Evolutionary conservation across 2,329 filamentous ascomycete species (phyloP).

Genomic region (Phyllosticta paracitricarpa): DNA sequence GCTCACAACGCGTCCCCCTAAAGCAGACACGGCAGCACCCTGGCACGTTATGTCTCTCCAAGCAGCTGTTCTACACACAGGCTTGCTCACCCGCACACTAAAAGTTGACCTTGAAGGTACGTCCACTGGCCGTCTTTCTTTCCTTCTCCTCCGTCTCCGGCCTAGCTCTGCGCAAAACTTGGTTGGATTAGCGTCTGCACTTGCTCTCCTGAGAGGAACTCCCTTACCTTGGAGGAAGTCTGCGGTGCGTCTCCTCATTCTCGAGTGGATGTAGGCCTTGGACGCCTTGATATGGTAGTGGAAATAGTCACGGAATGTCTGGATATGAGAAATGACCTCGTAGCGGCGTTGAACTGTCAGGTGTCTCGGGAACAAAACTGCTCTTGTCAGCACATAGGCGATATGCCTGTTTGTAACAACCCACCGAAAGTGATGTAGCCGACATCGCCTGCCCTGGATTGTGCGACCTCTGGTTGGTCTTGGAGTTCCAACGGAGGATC

Average conservation of each 20-base stretch:
- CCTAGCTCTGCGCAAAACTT: constrained; percentile 89
- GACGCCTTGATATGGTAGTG: constrained; percentile 99
- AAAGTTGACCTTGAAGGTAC: constrained; percentile 62
- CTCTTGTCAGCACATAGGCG: constrained; percentile 15
- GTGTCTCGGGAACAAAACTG: constrained; percentile 92
- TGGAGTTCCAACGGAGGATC: constrained; percentile 89
- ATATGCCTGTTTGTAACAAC: constrained; percentile 18
- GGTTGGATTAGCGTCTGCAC: constrained; percentile 25
- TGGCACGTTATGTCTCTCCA: not conserved
- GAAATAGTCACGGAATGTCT: constrained; percentile 99
- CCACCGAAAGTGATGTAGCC: constrained; percentile 97
- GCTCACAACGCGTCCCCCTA: not conserved
- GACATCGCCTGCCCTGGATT: constrained; percentile 67
- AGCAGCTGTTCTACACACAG: not conserved
- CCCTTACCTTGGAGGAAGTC: constrained; percentile 89
- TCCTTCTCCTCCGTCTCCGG: constrained; percentile 97
- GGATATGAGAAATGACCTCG: constrained; percentile 96
- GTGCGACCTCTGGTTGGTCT: constrained; percentile 69
- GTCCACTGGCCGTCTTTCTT: constrained; percentile 92
- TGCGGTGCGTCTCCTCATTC: constrained; percentile 94
- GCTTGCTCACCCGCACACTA: not conserved
- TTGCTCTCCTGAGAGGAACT: not conserved
- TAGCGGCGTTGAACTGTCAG: constrained; percentile 81
- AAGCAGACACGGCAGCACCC: not conserved
- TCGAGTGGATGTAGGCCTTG: constrained; percentile 97